A percentile compares a stretch with the other conserved stretches of the same genome.
These are phyloP conservation scores for Aspergillus sclerotiicarbonarius DNA, from an alignment of 495 filamentous ascomycete genomes.

Conservation along the genomic window DNA sequence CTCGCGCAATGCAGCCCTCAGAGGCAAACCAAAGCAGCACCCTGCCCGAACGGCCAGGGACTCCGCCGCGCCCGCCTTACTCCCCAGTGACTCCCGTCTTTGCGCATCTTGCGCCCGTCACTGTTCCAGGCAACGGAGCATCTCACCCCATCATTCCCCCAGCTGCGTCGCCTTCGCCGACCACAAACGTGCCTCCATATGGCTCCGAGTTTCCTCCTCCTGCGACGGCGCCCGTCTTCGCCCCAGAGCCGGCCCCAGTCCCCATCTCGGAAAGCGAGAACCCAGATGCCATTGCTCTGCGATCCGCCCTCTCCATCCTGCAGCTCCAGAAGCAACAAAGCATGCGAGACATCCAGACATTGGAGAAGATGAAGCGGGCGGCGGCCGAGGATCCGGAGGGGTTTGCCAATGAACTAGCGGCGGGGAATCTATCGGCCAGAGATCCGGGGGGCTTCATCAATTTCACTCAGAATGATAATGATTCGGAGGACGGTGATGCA, in stretches of 20 bases:
- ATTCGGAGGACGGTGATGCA: slow-evolving; percentile 35
- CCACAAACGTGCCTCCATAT: slow-evolving; percentile 17
- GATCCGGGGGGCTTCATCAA: slow-evolving; percentile 41
- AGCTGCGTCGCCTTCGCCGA: slow-evolving; percentile 32
- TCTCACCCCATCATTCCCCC: slow-evolving; percentile 38
- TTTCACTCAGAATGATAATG: slow-evolving; percentile 39
- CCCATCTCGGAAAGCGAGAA: slow-evolving; percentile 76
- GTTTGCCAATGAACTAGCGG: slow-evolving; percentile 61
- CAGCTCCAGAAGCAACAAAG: slow-evolving; percentile 79
- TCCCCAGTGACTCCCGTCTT: slow-evolving; percentile 49
- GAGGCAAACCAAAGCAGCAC: slow-evolving; percentile 12
- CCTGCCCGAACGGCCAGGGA: slow-evolving; percentile 31
- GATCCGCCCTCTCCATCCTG: slow-evolving; percentile 74
- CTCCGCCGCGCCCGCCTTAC: slow-evolving; percentile 47
- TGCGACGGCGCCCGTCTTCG: slow-evolving; percentile 27
- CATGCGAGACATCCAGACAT: slow-evolving; percentile 62
- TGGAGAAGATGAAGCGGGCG: slow-evolving; percentile 60
- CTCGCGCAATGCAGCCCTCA: slow-evolving; percentile 12
- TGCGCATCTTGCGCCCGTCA: slow-evolving; percentile 38
- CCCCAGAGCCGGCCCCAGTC: slow-evolving; percentile 52
- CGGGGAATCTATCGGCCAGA: slow-evolving; percentile 49
- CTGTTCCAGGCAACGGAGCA: slow-evolving; percentile 20
- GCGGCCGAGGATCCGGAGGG: slow-evolving; percentile 66
- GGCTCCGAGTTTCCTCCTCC: slow-evolving; percentile 5
- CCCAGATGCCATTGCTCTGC: slow-evolving; percentile 79